A percentile compares a stretch with the other conserved stretches of the same genome.
phyloP scores from a whole-genome alignment of 2,329 filamentous ascomycete species.

The Fusarium tricinctum region DNA sequence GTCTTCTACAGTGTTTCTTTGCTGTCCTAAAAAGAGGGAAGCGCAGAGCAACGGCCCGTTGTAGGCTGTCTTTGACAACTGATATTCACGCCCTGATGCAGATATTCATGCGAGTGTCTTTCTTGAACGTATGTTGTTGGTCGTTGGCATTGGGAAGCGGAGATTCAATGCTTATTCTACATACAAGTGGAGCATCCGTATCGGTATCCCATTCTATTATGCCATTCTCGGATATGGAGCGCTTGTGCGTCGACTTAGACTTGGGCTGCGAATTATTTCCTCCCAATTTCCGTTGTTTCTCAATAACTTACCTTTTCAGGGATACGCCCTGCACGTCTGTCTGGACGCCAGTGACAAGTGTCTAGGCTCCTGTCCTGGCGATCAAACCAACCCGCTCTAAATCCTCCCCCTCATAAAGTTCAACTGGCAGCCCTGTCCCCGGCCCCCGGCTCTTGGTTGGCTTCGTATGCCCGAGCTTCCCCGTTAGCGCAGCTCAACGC shows the following conservation, averaged over 20 bases:
- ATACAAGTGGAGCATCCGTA: conserved; percentile 4
- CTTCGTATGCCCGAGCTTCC: conserved; percentile 1
- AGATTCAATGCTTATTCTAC: conserved; percentile 1
- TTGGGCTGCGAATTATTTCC: conserved; percentile 9
- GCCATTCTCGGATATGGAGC: not conserved
- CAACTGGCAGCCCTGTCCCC: not conserved
- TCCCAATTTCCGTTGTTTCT: conserved; percentile 5
- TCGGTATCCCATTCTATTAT: not conserved
- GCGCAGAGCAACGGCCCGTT: conserved; percentile 24
- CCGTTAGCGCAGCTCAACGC: conserved; percentile 15
- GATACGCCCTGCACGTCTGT: conserved; percentile 4
- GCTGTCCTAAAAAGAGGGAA: conserved; percentile 11
- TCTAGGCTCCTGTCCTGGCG: conserved; percentile 12
- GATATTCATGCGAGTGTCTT: not conserved
- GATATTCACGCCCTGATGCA: conserved; percentile 1
- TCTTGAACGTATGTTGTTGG: not conserved
- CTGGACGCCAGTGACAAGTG: not conserved
- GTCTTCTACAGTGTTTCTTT: no score
- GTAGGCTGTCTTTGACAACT: conserved; percentile 1
- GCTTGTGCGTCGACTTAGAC: conserved; percentile 3
- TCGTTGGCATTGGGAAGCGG: conserved; percentile 1
- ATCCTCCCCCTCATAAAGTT: not conserved
- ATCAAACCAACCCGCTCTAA: conserved; percentile 10
- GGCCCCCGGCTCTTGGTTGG: not conserved
- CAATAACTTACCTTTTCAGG: conserved; percentile 4